phyloP scores from a whole-genome alignment of 1,139 yeast genomes.

The Suhomyces anneliseae region DNA sequence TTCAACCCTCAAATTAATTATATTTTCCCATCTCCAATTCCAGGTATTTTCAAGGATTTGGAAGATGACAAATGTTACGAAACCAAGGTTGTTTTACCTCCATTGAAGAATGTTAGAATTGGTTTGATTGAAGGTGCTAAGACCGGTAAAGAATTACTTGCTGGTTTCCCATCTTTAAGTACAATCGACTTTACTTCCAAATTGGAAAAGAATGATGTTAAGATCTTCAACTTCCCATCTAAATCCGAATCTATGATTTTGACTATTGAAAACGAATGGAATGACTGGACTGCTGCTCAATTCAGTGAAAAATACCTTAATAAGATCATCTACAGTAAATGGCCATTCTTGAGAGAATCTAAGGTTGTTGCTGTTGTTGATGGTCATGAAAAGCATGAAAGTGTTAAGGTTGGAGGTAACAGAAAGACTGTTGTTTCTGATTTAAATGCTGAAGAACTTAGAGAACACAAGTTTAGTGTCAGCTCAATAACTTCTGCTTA shows the following conservation, averaged over 20 bases:
- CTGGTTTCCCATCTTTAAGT: constrained; percentile 87
- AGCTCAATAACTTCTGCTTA: constrained; percentile 37
- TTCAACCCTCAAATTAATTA: constrained; percentile 76
- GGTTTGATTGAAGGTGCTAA: constrained; percentile 72
- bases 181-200: constrained; percentile 60
- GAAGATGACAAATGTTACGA: constrained; percentile 79
- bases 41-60: constrained; percentile 74
- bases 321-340: constrained; percentile 67
- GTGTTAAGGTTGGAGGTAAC: constrained; percentile 27
- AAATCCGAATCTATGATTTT: constrained; percentile 80
- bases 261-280: constrained; percentile 53
- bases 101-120: constrained; percentile 47
- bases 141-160: constrained; percentile 67
- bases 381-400: constrained; percentile 49
- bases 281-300: constrained; percentile 49
- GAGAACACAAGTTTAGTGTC: constrained; percentile 37
- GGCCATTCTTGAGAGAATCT: constrained; percentile 90
- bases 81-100: constrained; percentile 51
- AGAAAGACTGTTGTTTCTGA: constrained; percentile 43
- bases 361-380: constrained; percentile 66
- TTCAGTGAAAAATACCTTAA: constrained; percentile 63
- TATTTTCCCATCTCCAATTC: constrained; percentile 74
- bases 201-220: constrained; percentile 60
- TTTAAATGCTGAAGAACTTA: constrained; percentile 41
- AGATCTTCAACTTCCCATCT: constrained; percentile 83